Percentiles rank a stretch among this genome's conserved stretches.
phyloP scores from a whole-genome alignment of 441 rosid genomes.

The Kokia cookei region DNA sequence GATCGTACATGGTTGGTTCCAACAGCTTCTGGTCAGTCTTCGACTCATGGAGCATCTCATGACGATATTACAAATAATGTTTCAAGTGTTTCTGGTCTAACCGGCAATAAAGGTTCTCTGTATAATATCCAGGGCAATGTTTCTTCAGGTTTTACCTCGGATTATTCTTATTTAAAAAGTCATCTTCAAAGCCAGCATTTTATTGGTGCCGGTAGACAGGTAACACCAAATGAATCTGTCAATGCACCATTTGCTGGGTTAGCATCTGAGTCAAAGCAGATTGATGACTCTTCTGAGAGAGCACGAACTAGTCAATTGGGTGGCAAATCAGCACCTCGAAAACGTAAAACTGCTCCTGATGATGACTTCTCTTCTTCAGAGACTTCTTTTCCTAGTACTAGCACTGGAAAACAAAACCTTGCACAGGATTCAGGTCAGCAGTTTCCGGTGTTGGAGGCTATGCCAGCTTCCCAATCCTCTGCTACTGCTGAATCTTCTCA shows the following conservation, averaged over 20 bases:
- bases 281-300: constrained; percentile 36
- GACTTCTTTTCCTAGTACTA: constrained; percentile 18
- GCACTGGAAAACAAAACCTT: constrained; percentile 17
- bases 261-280: constrained; percentile 32
- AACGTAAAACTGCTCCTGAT: constrained; percentile 15
- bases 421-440: constrained; percentile 31
- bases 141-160: constrained; percentile 25
- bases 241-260: constrained; percentile 32
- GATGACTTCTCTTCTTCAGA: constrained; percentile 24
- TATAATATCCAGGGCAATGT: constrained; percentile 22
- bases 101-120: constrained; percentile 6
- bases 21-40: constrained; percentile 34
- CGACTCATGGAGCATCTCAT: constrained; percentile 31
- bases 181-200: constrained; percentile 32
- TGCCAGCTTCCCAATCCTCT: constrained; percentile 31
- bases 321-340: constrained; percentile 13
- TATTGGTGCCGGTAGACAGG: constrained; percentile 26
- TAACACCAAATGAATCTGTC: constrained; percentile 20
- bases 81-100: constrained; percentile 25
- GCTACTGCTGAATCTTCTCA: constrained; percentile 30
- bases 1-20: constrained; percentile 37
- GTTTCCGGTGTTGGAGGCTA: constrained; percentile 44
- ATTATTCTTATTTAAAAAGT: constrained; percentile 41
- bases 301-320: constrained; percentile 32
- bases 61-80: constrained; percentile 26